phyloP scores from a whole-genome alignment of 2,329 filamentous ascomycete genomes.

The Phialophora verrucosa region DNA sequence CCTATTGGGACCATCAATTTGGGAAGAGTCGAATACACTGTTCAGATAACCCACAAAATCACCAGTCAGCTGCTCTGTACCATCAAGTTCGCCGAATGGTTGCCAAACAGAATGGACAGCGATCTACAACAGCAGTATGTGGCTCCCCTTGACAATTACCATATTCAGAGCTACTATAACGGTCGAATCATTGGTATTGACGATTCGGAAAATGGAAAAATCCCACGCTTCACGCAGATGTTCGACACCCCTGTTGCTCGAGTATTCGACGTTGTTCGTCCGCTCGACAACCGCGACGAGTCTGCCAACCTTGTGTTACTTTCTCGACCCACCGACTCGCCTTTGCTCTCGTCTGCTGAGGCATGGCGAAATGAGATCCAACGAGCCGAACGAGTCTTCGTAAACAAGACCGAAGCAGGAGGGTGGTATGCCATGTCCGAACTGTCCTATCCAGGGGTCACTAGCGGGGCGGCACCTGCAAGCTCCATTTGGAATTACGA shows the following conservation, averaged over 20 bases:
- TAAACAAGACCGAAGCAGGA: conserved; percentile 84
- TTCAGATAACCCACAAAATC: conserved; percentile 78
- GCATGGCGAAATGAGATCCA: conserved; percentile 46
- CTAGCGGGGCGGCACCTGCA: conserved; percentile 67
- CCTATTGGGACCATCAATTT: conserved; percentile 80
- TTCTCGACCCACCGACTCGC: conserved; percentile 77
- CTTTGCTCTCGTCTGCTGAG: conserved; percentile 40
- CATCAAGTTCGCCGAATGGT: conserved; percentile 92
- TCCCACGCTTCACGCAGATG: conserved; percentile 65
- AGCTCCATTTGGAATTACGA: conserved; percentile 36
- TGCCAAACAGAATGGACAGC: conserved; percentile 85
- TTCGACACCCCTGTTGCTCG: conserved; percentile 80
- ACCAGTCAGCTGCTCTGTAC: conserved; percentile 81
- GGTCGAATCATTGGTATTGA: conserved; percentile 83
- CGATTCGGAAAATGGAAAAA: conserved; percentile 58
- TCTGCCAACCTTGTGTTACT: conserved; percentile 77
- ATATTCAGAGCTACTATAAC: conserved; percentile 85
- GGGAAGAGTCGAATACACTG: conserved; percentile 86
- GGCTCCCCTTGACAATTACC: conserved; percentile 80
- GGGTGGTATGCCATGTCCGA: conserved; percentile 96
- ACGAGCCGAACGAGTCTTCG: conserved; percentile 72
- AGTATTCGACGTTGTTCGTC: conserved; percentile 85
- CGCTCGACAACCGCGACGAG: conserved; percentile 67
- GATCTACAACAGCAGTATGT: conserved; percentile 86
- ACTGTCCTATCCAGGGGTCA: conserved; percentile 80